phyloP scores from a whole-genome alignment of 2,329 filamentous ascomycete species.

The Lecanicillium sp. region DNA sequence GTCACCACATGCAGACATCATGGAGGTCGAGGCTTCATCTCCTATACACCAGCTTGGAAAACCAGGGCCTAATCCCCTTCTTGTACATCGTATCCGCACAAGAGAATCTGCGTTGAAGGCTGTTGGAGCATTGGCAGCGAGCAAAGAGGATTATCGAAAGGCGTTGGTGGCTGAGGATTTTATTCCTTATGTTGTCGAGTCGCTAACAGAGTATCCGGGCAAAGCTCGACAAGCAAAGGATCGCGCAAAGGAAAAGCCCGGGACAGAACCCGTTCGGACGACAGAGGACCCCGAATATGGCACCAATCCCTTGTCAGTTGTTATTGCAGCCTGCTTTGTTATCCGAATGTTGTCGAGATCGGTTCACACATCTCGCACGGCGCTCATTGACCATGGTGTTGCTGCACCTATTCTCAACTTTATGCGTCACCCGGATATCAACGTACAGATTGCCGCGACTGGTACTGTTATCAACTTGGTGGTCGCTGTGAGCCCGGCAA shows the following conservation, averaged over 20 bases:
- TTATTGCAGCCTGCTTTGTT: slow-evolving; percentile 78
- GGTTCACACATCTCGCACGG: slow-evolving; percentile 74
- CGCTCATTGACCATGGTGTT: slow-evolving; percentile 77
- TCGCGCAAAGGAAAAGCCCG: slow-evolving; percentile 27
- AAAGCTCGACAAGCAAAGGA: slow-evolving; percentile 39
- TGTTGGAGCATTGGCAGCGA: slow-evolving; percentile 70
- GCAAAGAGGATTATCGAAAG: slow-evolving; percentile 79
- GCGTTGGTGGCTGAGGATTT: slow-evolving; percentile 74
- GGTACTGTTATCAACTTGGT: slow-evolving; percentile 79
- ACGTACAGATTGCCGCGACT: slow-evolving; percentile 80
- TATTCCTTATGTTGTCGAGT: slow-evolving; percentile 74
- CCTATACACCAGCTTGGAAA: slow-evolving; percentile 44
- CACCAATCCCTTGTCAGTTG: slow-evolving; percentile 63
- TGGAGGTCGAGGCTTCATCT: slow-evolving; percentile 24
- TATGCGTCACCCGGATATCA: slow-evolving; percentile 63
- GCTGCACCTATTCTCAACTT: slow-evolving; percentile 69
- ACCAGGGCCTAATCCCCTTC: slow-evolving; percentile 49
- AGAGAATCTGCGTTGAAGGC: slow-evolving; percentile 71
- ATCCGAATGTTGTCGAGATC: slow-evolving; percentile 77
- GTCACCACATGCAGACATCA: slow-evolving; percentile 28
- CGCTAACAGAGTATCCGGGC: slow-evolving; percentile 51
- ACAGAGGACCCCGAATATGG: slow-evolving; percentile 47
- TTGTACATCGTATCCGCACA: slow-evolving; percentile 63
- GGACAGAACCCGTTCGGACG: slow-evolving; percentile 21
- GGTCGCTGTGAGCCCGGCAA: slow-evolving; percentile 84